These are phyloP conservation scores for Vitis cinerea DNA, from an alignment of 164 flowering plant species.

Conservation along the genomic window DNA sequence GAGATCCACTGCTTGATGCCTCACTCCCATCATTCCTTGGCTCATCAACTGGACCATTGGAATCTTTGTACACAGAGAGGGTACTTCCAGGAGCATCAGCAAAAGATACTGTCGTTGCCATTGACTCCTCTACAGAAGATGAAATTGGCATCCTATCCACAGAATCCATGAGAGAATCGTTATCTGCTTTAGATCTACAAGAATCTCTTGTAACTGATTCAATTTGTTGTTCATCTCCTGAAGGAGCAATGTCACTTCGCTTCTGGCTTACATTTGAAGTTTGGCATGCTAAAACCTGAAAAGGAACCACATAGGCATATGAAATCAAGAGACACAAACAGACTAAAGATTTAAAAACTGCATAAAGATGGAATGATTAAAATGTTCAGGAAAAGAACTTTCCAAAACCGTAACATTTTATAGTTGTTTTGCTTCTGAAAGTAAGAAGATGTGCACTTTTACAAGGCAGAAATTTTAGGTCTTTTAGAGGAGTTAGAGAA, in stretches of 20 bases:
- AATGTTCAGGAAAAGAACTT: too few relatives aligned
- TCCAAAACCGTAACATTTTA: too few relatives aligned
- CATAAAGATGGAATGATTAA: not conserved
- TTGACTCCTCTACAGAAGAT: slow-evolving; percentile 25
- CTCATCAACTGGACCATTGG: slow-evolving; percentile 28
- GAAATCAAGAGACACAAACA: not conserved
- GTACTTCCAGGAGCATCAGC: slow-evolving; percentile 23
- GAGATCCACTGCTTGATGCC: slow-evolving; percentile 76
- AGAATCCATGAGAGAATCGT: slow-evolving; percentile 28
- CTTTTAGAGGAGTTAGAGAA: too few relatives aligned
- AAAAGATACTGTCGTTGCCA: slow-evolving; percentile 11
- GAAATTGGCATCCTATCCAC: slow-evolving; percentile 18
- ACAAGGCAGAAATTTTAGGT: too few relatives aligned
- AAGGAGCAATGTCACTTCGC: slow-evolving; percentile 22
- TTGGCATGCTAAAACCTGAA: slow-evolving; percentile 37
- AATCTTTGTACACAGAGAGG: slow-evolving; percentile 18
- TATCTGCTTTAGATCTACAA: slow-evolving; percentile 15
- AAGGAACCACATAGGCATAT: slow-evolving; percentile 7
- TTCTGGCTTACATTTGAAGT: slow-evolving; percentile 18
- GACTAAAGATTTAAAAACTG: not conserved
- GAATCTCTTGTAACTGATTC: slow-evolving; percentile 23
- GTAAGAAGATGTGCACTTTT: too few relatives aligned
- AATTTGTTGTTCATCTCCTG: slow-evolving; percentile 26
- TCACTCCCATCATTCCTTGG: slow-evolving; percentile 38
- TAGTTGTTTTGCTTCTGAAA: too few relatives aligned